These are phyloP conservation scores for Styphnolobium japonicum DNA, from an alignment of 306 rosid species.

Conservation along the genomic window DNA sequence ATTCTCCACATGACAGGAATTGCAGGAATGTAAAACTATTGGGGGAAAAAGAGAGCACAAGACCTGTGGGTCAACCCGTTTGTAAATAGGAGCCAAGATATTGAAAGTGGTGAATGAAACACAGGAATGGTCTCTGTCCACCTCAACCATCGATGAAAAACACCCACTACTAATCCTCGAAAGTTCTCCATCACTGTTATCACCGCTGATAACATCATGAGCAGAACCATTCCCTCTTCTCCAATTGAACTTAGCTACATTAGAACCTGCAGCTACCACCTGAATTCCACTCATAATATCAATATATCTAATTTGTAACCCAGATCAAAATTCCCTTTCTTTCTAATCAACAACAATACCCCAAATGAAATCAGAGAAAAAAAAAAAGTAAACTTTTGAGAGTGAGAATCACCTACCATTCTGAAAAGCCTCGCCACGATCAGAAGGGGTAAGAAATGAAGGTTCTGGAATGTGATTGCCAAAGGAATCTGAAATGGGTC, in stretches of 20 bases:
- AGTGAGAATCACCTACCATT: slow-evolving; percentile 35
- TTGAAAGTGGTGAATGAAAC: slow-evolving; percentile 86
- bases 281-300: slow-evolving; percentile 30
- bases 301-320: slow-evolving; percentile 2
- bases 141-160: slow-evolving; percentile 38
- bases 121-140: slow-evolving; percentile 36
- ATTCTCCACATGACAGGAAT: slow-evolving; percentile 2
- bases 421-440: slow-evolving; percentile 42
- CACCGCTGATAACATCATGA: slow-evolving; percentile 15
- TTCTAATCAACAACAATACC: not conserved
- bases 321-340: not conserved
- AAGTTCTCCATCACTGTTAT: slow-evolving; percentile 33
- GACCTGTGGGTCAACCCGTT: slow-evolving; percentile 85
- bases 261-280: slow-evolving; percentile 50
- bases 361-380: not conserved
- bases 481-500: not conserved
- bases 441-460: not conserved
- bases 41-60: not conserved
- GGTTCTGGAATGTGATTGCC: not conserved
- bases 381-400: not conserved
- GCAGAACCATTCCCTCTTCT: slow-evolving; percentile 39
- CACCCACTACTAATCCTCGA: slow-evolving; percentile 29
- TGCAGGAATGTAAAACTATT: not conserved
- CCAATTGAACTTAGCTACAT: slow-evolving; percentile 37
- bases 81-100: slow-evolving; percentile 81